Evolutionary conservation across 805 yeast species (phyloP), one percentile per base, ranked within the genome.

Genomic region (Lachancea fermentati): DNA sequence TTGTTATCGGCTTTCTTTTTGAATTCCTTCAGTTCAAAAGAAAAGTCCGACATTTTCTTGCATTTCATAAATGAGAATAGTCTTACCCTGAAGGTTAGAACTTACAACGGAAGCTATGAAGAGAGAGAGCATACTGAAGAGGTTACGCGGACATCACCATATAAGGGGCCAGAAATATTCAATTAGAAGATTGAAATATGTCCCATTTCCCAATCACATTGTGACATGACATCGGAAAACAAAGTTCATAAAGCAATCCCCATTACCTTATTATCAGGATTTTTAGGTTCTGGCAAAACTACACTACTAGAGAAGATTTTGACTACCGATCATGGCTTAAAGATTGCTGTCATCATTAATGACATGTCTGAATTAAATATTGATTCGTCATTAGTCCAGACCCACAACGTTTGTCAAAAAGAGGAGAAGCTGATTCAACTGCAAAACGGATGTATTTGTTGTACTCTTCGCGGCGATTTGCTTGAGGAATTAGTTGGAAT

Each of bases 381-480:
- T 17, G 75, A 71, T 49, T 73, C 73, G 2, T 54, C 63, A 3
- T 50, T 71, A 19, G 58, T 71, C 19, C 54, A 59, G 34, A 51
- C 62, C 35, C 72, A 70, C 49, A 65, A 59, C 30, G 66, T 68
- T 17, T 60, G 65, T 16, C 58, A 65, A 38, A 67, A 59, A 37
- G 63, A 70, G 41, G 75, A 71, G 44, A 68, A 69, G 42, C 46
- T 71, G 33, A 63, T 71, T 26, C 73, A 70, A 43, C 49, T 71
- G 16, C 74, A 70, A 45, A 71, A 71, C 43, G 75, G 75, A 4
- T 71, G 75, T 44, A 71, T 71, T 22, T 71, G 75, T 42, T 71
- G 75, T 45, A 70, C 75, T 1, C 58, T 71, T 32, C 57, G 75
- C 37, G 73, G 73, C 5, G 75, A 71, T 47, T 50, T 71, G 37